A percentile compares a stretch with the other conserved stretches of the same genome.
phyloP scores from a whole-genome alignment of 2,329 filamentous ascomycete genomes.

The Fusarium avenaceum region DNA sequence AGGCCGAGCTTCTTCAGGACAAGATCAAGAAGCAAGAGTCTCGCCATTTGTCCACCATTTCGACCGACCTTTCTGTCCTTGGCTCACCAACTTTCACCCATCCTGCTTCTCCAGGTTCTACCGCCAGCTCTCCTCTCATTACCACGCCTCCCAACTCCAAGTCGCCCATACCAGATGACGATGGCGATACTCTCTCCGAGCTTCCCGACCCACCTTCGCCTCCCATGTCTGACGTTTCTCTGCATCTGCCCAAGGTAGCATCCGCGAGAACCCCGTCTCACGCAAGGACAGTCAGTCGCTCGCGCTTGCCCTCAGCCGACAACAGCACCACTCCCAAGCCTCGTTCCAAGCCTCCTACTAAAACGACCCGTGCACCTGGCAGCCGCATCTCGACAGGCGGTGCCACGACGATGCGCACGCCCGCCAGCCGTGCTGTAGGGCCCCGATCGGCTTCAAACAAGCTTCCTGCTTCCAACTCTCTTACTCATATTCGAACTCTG shows the following conservation, averaged over 20 bases:
- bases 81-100: constrained; percentile 81
- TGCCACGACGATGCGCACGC: constrained; percentile 65
- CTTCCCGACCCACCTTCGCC: constrained; percentile 90
- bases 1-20: constrained; percentile 93
- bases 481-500: constrained; percentile 92
- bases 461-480: constrained; percentile 74
- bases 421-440: constrained; percentile 65
- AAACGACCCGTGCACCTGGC: constrained; percentile 53
- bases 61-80: constrained; percentile 72
- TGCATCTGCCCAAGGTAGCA: constrained; percentile 66
- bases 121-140: constrained; percentile 90
- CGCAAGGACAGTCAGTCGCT: constrained; percentile 52
- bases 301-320: constrained; percentile 68
- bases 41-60: constrained; percentile 70
- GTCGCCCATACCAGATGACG: constrained; percentile 65
- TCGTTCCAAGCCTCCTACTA: constrained; percentile 62
- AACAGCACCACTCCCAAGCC: constrained; percentile 69
- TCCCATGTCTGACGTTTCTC: constrained; percentile 88
- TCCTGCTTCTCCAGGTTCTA: constrained; percentile 81
- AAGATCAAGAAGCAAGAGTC: constrained; percentile 82
- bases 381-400: constrained; percentile 61
- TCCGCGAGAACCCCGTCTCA: constrained; percentile 53
- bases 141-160: constrained; percentile 85
- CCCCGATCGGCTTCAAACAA: constrained; percentile 65
- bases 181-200: constrained; percentile 70